Evolutionary conservation across 306 rosid species (phyloP).

Genomic region (Castanea sativa): DNA sequence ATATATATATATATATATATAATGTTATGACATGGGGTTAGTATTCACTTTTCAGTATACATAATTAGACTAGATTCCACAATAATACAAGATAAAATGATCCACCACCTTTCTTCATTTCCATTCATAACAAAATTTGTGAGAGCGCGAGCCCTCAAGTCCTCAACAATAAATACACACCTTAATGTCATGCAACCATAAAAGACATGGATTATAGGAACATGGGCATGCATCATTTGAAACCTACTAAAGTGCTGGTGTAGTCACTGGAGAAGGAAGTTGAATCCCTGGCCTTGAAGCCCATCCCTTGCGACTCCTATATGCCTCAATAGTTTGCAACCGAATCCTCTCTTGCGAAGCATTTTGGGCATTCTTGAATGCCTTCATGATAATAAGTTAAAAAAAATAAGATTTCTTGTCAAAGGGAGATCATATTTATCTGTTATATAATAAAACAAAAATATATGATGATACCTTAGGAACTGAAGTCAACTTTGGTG

Average conservation of each 20-base stretch:
- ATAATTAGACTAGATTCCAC: not conserved
- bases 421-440: not conserved
- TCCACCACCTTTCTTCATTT: not conserved
- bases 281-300: conserved; percentile 77
- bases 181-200: not conserved
- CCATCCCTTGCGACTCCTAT: conserved; percentile 80
- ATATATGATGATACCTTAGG: conserved; percentile 57
- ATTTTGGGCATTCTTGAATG: conserved; percentile 52
- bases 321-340: conserved; percentile 75
- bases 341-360: conserved; percentile 85
- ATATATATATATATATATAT: too few relatives aligned
- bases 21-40: too few relatives aligned
- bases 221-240: conserved; percentile 9
- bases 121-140: not conserved
- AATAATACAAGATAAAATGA: not conserved
- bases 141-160: not conserved
- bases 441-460: conserved; percentile 11
- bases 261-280: conserved; percentile 35
- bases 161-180: not conserved
- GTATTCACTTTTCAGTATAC: too few relatives aligned
- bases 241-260: conserved; percentile 15
- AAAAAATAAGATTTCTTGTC: not conserved
- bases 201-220: not conserved
- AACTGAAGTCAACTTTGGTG: conserved; percentile 61
- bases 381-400: conserved; percentile 40